phyloP scores from a whole-genome alignment of 106 monocot species.

The Narthecium ossifragum region DNA sequence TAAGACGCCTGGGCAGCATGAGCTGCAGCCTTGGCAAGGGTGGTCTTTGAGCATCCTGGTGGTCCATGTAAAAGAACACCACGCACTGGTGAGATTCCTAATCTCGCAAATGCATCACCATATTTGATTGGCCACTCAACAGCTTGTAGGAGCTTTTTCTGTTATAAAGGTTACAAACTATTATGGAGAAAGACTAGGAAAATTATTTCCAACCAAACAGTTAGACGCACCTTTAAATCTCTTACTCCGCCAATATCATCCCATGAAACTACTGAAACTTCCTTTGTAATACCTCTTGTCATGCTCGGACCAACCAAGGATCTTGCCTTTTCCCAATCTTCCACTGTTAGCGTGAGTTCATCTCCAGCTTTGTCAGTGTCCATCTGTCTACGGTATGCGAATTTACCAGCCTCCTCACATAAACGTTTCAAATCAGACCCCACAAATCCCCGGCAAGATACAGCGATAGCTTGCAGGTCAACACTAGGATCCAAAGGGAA shows the following conservation, averaged over 20 bases:
- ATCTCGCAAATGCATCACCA: slow-evolving; percentile 63
- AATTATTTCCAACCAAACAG: too few relatives aligned
- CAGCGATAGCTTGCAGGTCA: slow-evolving; percentile 67
- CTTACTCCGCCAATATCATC: slow-evolving; percentile 93
- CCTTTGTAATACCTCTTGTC: slow-evolving; percentile 75
- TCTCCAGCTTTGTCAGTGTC: slow-evolving; percentile 7
- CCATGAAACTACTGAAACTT: slow-evolving; percentile 74
- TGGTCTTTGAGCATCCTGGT: slow-evolving; percentile 97
- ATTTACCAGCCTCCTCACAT: slow-evolving; percentile 64
- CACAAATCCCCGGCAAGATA: slow-evolving; percentile 90
- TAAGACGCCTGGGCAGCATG: slow-evolving; percentile 88
- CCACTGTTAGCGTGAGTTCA: slow-evolving; percentile 31
- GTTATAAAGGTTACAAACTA: slow-evolving; percentile 17
- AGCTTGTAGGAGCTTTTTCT: slow-evolving; percentile 85
- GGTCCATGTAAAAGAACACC: slow-evolving; percentile 94
- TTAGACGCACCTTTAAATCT: slow-evolving; percentile 63
- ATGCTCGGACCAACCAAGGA: slow-evolving; percentile 66
- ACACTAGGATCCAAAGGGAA: slow-evolving; percentile 50
- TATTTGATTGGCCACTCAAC: slow-evolving; percentile 96
- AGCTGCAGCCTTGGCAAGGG: slow-evolving; percentile 92
- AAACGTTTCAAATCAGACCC: slow-evolving; percentile 87
- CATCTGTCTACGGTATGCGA: slow-evolving; percentile 44
- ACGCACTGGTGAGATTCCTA: slow-evolving; percentile 69
- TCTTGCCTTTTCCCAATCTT: slow-evolving; percentile 80
- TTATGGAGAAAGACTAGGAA: too few relatives aligned